phyloP scores from a whole-genome alignment of 139 green algal species.

The Eudorina sp. region DNA sequence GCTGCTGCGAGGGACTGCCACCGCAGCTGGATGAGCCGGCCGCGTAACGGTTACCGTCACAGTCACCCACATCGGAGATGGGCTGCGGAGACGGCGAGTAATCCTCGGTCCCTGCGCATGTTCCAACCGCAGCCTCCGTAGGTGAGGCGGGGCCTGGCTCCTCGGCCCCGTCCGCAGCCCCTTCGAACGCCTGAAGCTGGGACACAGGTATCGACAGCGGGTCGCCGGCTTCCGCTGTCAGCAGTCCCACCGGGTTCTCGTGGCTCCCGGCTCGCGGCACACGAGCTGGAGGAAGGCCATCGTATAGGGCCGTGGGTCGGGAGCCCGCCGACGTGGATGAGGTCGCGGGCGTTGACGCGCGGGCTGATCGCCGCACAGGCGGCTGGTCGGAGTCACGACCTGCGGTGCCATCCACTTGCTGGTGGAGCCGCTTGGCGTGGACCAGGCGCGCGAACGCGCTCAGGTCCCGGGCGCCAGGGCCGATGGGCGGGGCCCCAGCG shows the following conservation, averaged over 20 bases:
- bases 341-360: neutral
- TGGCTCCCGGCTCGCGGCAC: neutral
- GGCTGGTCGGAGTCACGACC: neutral
- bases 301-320: neutral
- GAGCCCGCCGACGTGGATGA: neutral
- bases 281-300: conserved; percentile 1
- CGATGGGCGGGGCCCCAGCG: neutral
- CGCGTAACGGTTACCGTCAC: too few species aligned
- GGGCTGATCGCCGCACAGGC: neutral
- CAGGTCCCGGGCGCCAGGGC: neutral
- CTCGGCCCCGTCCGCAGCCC: too few species aligned
- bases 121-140: too few species aligned
- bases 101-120: too few species aligned
- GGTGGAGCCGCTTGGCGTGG: conserved; percentile 9
- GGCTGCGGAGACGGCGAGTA: too few species aligned
- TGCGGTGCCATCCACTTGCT: neutral
- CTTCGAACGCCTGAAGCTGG: too few species aligned
- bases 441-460: neutral
- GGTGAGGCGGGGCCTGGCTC: too few species aligned
- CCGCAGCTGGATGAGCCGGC: too few species aligned
- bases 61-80: too few species aligned
- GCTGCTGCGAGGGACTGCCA: neutral
- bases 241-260: neutral
- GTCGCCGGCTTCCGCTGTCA: neutral
- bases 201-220: neutral